phyloP scores from a whole-genome alignment of 495 filamentous ascomycete species.

The Physcia stellaris region DNA sequence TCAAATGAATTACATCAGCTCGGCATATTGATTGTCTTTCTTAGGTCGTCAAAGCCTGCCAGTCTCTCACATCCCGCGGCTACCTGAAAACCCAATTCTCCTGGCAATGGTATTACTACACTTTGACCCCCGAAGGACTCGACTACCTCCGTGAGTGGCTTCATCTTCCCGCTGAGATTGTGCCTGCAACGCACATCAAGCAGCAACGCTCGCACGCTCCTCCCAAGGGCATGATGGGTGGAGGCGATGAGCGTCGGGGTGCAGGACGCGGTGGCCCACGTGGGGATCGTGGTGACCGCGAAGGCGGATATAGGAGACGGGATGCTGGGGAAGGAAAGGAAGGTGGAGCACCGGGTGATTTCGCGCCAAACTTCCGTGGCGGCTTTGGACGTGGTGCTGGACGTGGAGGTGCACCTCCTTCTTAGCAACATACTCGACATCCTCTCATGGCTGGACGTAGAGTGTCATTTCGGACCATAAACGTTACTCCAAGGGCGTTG shows the following conservation, averaged over 20 bases:
- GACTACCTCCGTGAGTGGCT: slow-evolving; percentile 99
- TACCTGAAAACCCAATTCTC: slow-evolving; percentile 99
- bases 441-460: too few relatives aligned
- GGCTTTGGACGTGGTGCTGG: slow-evolving; percentile 89
- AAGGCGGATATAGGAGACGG: slow-evolving; percentile 85
- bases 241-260: slow-evolving; percentile 66
- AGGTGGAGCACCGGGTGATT: slow-evolving; percentile 87
- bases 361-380: slow-evolving; percentile 91
- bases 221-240: slow-evolving; percentile 89
- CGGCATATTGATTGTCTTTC: background rate
- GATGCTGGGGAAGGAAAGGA: slow-evolving; percentile 86
- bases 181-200: slow-evolving; percentile 99
- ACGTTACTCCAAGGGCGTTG: too few relatives aligned
- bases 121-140: slow-evolving; percentile 96
- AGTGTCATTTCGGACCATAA: too few relatives aligned
- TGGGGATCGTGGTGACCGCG: slow-evolving; percentile 53
- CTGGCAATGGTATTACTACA: slow-evolving; percentile 99
- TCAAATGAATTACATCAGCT: background rate
- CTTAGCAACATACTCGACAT: too few relatives aligned
- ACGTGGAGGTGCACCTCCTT: slow-evolving; percentile 62
- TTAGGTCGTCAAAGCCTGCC: slow-evolving; percentile 89
- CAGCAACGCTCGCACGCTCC: slow-evolving; percentile 97
- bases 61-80: slow-evolving; percentile 93
- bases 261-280: slow-evolving; percentile 50
- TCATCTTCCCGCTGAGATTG: slow-evolving; percentile 98